These are phyloP conservation scores for Rubus parviflorus DNA, from an alignment of 306 rosid genomes.

Conservation along the genomic window DNA sequence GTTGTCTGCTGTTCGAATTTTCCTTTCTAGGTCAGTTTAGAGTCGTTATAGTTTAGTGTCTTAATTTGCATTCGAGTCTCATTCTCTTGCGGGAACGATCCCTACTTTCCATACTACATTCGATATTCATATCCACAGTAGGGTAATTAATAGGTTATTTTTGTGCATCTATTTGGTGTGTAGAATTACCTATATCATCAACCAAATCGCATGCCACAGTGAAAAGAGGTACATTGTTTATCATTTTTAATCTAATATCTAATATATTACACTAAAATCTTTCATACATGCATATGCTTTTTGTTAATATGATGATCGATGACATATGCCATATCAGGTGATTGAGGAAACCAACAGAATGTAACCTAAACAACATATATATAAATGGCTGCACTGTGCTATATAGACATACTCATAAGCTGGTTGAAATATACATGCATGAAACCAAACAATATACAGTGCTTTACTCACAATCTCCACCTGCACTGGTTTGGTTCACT, in stretches of 20 bases:
- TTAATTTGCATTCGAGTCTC: no score
- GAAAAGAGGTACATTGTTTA: slow-evolving; percentile 11
- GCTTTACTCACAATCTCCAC: not conserved
- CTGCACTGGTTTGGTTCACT: not conserved
- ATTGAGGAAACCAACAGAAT: not conserved
- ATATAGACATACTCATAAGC: not conserved
- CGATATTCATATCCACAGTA: no score
- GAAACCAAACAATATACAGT: not conserved
- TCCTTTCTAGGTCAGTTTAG: no score
- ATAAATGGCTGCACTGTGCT: not conserved
- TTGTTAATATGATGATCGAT: slow-evolving; percentile 1
- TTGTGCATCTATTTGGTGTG: no score
- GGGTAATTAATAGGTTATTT: no score
- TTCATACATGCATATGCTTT: not conserved
- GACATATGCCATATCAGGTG: not conserved
- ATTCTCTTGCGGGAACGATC: no score
- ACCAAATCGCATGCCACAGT: slow-evolving; percentile 46
- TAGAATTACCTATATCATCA: no score
- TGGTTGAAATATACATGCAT: not conserved
- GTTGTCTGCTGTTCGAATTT: no score
- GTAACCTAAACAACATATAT: not conserved
- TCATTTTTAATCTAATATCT: slow-evolving; percentile 23
- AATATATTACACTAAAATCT: slow-evolving; percentile 8
- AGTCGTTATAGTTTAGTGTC: no score
- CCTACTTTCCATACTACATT: no score